phyloP scores from a whole-genome alignment of 805 yeast genomes.

The Yamadazyma tumulicola region DNA sequence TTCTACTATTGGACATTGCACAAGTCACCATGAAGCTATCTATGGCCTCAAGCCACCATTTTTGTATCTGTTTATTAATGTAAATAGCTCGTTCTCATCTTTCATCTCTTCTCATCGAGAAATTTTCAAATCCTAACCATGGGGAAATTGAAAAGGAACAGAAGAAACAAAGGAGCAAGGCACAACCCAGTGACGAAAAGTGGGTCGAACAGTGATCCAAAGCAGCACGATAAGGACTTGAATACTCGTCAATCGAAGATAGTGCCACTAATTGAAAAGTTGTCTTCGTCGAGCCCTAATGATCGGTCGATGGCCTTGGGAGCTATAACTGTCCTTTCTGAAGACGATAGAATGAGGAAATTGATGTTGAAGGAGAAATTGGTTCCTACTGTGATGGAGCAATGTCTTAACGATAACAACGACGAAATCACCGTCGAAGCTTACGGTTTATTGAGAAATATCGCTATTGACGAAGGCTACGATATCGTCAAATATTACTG shows the following conservation, averaged over 20 bases:
- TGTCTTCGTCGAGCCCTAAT: conserved; percentile 59
- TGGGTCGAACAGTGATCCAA: conserved; percentile 12
- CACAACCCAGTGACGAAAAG: conserved; percentile 31
- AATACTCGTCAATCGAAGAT: conserved; percentile 52
- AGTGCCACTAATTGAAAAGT: conserved; percentile 62
- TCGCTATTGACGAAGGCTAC: conserved; percentile 84
- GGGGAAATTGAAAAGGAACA: conserved; percentile 74
- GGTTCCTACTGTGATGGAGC: conserved; percentile 59
- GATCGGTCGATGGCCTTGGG: conserved; percentile 77
- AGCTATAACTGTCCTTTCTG: conserved; percentile 67
- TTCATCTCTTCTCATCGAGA: conserved; percentile 2
- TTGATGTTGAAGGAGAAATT: conserved; percentile 68
- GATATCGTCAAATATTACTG: conserved; percentile 72
- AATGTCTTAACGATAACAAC: conserved; percentile 59
- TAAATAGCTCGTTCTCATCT: background rate
- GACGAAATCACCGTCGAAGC: conserved; percentile 79
- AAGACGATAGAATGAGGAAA: conserved; percentile 61
- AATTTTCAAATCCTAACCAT: conserved; percentile 28
- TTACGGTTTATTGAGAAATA: conserved; percentile 74
- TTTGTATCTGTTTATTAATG: no score
- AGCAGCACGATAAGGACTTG: conserved; percentile 40
- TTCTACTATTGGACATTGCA: no score
- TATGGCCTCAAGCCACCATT: no score
- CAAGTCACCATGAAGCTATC: no score
- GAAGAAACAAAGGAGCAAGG: conserved; percentile 34